Conservation (phyloP, 495 filamentous ascomycete species). For the Collariella sp. region DNA sequence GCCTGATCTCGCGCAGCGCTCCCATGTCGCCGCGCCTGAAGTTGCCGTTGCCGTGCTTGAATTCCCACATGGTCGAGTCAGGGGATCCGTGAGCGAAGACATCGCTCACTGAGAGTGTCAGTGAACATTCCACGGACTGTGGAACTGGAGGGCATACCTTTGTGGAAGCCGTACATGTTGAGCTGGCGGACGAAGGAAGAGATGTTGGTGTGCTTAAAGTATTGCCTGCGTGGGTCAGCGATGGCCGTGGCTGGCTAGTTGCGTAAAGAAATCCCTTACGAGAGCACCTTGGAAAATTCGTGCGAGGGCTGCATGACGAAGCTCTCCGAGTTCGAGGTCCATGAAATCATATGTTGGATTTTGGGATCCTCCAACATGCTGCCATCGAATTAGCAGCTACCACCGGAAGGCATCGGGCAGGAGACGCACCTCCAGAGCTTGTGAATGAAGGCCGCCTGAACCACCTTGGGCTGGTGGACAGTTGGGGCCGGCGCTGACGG, state of each 20-base stretch:
- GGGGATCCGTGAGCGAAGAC: constrained; percentile 97
- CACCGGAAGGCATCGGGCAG: background rate
- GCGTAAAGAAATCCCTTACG: constrained; percentile 49
- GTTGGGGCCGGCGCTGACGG: constrained; percentile 66
- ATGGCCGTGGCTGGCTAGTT: background rate
- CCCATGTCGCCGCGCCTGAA: constrained; percentile 93
- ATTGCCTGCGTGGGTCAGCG: constrained; percentile 50
- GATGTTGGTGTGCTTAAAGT: constrained; percentile 99
- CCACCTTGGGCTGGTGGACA: constrained; percentile 91
- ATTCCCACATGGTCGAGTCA: constrained; percentile 94
- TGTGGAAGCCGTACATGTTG: constrained; percentile 99
- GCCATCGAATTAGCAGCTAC: constrained; percentile 28
- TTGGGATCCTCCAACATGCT: constrained; percentile 94
- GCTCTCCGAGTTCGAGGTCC: constrained; percentile 88
- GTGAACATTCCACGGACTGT: background rate
- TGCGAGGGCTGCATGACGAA: constrained; percentile 97
- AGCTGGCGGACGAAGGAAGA: constrained; percentile 96
- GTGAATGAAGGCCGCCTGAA: constrained; percentile 99
- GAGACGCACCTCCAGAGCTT: constrained; percentile 90
- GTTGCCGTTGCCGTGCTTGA: constrained; percentile 96
- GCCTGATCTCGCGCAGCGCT: constrained; percentile 90
- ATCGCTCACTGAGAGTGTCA: constrained; percentile 70
- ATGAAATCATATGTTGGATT: constrained; percentile 93
- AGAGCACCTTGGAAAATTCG: constrained; percentile 96
- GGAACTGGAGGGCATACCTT: constrained; percentile 54